These are phyloP conservation scores for Rhodotorula sp. DNA, from an alignment of 1,284 basidiomycete genomes.

Conservation along the genomic window DNA sequence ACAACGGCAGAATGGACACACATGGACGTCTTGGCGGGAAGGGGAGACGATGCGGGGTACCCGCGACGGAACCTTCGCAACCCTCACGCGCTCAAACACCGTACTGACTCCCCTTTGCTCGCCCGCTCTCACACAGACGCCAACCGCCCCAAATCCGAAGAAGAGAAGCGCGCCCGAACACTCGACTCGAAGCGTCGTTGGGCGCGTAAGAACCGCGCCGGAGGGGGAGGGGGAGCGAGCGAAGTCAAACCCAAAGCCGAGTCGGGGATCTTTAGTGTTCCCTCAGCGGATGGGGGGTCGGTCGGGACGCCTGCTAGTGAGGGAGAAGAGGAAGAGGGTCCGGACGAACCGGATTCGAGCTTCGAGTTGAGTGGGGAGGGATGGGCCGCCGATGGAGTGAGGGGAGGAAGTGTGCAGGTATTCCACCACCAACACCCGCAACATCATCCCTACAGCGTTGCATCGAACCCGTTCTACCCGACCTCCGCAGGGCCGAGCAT, in stretches of 20 bases:
- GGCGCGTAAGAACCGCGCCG: conserved; percentile 54
- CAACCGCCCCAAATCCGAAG: conserved; percentile 55
- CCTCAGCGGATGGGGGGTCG: background rate
- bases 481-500: background rate
- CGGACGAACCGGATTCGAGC: conserved; percentile 18
- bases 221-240: conserved; percentile 1
- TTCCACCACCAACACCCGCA: background rate
- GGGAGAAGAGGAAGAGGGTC: conserved; percentile 2
- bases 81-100: no score
- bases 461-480: conserved; percentile 8
- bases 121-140: conserved; percentile 47
- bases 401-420: conserved; percentile 3
- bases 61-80: no score
- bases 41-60: no score
- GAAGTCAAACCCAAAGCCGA: background rate
- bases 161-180: conserved; percentile 55
- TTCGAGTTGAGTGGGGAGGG: conserved; percentile 13
- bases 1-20: no score
- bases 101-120: background rate
- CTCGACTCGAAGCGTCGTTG: conserved; percentile 56
- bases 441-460: background rate
- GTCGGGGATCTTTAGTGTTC: background rate
- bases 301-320: conserved; percentile 9
- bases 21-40: no score
- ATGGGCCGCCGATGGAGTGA: background rate